Evolutionary conservation across 495 filamentous ascomycete genomes (phyloP).

Genomic region (Alectoria sarmentosa): DNA sequence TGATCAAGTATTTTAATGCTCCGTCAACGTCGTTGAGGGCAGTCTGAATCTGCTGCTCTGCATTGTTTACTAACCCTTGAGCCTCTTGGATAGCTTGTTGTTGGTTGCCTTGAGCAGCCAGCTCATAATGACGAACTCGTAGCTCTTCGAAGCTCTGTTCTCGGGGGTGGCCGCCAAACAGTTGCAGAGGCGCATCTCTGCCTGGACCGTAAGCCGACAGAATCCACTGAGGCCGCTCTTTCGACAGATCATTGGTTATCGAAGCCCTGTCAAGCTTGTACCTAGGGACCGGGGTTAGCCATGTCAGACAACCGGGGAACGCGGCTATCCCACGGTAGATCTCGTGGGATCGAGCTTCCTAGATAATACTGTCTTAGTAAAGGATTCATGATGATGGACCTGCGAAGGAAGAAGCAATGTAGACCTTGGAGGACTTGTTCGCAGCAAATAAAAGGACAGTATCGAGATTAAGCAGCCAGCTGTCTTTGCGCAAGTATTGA

Average conservation of each 20-base stretch:
- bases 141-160: conserved; percentile 85
- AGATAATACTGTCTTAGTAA: conserved; percentile 8
- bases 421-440: background rate
- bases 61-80: conserved; percentile 47
- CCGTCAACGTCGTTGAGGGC: conserved; percentile 59
- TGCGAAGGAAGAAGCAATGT: background rate
- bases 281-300: conserved; percentile 7
- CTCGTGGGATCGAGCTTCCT: conserved; percentile 8
- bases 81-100: conserved; percentile 63
- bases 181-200: conserved; percentile 61
- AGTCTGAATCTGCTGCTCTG: conserved; percentile 60
- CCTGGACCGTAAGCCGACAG: conserved; percentile 78
- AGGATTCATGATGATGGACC: background rate
- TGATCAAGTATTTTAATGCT: conserved; percentile 64
- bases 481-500: background rate
- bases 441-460: background rate
- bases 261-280: conserved; percentile 22
- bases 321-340: conserved; percentile 4
- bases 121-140: conserved; percentile 58
- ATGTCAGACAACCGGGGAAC: background rate
- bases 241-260: conserved; percentile 24
- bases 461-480: background rate
- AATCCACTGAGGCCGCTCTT: conserved; percentile 69
- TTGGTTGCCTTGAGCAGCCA: conserved; percentile 50
- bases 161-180: conserved; percentile 69